Base-by-base conservation (phyloP, 2,329 filamentous ascomycete species). In the Trichoderma semiorbis region DNA sequence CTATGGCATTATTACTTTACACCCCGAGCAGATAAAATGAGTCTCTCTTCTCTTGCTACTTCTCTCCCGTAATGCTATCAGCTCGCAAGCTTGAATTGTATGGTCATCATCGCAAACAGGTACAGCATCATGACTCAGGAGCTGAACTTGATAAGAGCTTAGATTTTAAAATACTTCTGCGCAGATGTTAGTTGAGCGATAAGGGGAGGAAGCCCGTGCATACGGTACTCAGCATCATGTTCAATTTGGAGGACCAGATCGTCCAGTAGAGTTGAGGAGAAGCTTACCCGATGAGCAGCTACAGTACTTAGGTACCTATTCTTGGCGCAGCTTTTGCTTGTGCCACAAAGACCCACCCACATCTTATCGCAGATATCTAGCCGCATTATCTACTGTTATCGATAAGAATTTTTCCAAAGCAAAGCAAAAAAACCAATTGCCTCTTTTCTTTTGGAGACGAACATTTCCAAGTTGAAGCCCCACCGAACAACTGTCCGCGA, bases 391-490 rank as follows among this genome's bases (percentile, higher is more conserved):
- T 18, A 28, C 6, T 30, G 4, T 66, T 71, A 71, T 71, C 69
- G 69, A 71, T 71, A 61, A 71, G 34, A n/a, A 12, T 58, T 70
- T 64, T 50, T 60, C 24, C 8, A 18, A 11, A 26, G 36, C 8
- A 18, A 11, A 26, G 36, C n/a, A 18, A 71, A 71, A 71, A 70
- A 47, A 6, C 50, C 28, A 60, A 47, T 47, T 47, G 43, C 43
- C 30, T 55, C 36, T 69, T 50, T 43, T 16, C 7, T 34, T 32
- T 63, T 53, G 34, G 24, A 34, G 34, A 32, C 61, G 21, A 62
- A 55, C n/a, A 53, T 71, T 34, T 34, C 61, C 57, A 66, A 43
- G 28, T 26, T 55, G 11, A 62, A 58, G 74, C 72, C 72, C 71
- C 72, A 69, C 67, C 63, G 50, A 30, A 58, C 30, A 47, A 60